Percentiles rank a stretch among this genome's conserved stretches.
Conservation (phyloP, 768 basidiomycete genomes). For the Mrakia hoshinonis region DNA sequence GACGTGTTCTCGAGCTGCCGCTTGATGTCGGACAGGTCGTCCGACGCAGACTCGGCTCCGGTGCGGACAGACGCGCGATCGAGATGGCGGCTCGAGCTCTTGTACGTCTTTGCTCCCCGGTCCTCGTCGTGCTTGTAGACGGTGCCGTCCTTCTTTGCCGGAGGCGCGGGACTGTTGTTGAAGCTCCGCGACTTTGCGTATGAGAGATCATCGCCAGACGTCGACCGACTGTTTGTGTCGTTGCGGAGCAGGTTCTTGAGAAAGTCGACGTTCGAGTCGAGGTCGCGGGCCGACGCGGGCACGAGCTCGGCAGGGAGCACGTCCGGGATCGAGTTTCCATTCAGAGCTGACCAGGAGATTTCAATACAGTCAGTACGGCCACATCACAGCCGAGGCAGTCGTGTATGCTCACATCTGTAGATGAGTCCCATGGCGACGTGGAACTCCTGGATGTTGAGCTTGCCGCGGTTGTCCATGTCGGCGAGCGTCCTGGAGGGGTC, state of each 20-base stretch:
- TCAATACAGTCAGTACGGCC: constrained; percentile 3
- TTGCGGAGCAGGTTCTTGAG: constrained; percentile 78
- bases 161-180: constrained; percentile 21
- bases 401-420: constrained; percentile 68
- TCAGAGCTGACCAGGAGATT: constrained; percentile 55
- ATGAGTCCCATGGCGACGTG: constrained; percentile 98
- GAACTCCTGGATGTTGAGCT: constrained; percentile 90
- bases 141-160: constrained; percentile 66
- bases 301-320: constrained; percentile 78
- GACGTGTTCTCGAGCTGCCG: constrained; percentile 69
- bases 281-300: constrained; percentile 81
- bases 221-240: constrained; percentile 58
- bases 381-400: too few relatives aligned
- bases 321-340: constrained; percentile 83
- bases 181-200: constrained; percentile 27
- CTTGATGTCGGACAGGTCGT: constrained; percentile 77
- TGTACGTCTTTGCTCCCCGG: constrained; percentile 55
- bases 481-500: constrained; percentile 67
- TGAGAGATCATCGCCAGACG: constrained; percentile 25
- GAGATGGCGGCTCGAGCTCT: constrained; percentile 70
- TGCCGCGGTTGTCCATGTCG: constrained; percentile 86
- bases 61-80: constrained; percentile 71
- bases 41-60: constrained; percentile 56
- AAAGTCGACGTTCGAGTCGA: constrained; percentile 80
- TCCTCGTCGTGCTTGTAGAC: constrained; percentile 73